Conservation (phyloP, 345 rosid genomes). For the Odontarrhena argentea region DNA sequence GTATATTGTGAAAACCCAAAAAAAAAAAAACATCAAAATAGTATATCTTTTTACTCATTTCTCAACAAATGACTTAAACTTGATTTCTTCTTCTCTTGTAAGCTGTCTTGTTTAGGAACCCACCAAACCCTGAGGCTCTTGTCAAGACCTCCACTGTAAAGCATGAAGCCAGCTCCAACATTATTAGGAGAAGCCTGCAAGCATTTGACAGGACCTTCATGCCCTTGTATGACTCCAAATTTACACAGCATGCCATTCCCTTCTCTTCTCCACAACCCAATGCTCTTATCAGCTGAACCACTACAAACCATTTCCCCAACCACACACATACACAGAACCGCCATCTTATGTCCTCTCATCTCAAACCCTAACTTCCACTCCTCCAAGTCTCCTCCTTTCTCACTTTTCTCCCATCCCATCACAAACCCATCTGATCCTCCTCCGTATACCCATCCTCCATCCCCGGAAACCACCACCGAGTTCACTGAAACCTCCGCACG, state of each 20-base stretch:
- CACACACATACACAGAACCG: constrained; percentile 72
- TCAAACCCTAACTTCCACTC: constrained; percentile 65
- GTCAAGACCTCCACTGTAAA: constrained; percentile 94
- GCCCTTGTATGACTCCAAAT: constrained; percentile 67
- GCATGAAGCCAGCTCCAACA: constrained; percentile 71
- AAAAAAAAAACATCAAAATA: constrained; percentile 3
- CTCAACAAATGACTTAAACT: constrained; percentile 29
- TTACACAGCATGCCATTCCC: constrained; percentile 49
- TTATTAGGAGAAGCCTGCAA: constrained; percentile 65
- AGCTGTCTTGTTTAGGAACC: constrained; percentile 54
- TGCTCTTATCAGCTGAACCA: constrained; percentile 92
- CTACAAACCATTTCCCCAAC: constrained; percentile 67
- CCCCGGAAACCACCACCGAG: constrained; percentile 67
- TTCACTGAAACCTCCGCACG: constrained; percentile 76
- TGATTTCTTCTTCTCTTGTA: constrained; percentile 30
- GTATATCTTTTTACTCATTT: constrained; percentile 25
- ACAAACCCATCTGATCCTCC: constrained; percentile 92
- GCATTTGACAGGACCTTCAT: constrained; percentile 90
- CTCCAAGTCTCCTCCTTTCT: constrained; percentile 43
- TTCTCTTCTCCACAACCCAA: constrained; percentile 78
- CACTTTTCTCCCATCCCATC: constrained; percentile 71
- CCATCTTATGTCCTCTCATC: constrained; percentile 68
- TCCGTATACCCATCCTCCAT: constrained; percentile 71
- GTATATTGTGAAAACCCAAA: constrained; percentile 19
- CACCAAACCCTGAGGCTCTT: constrained; percentile 92